Base-by-base conservation (phyloP, 345 rosid genomes). In the Durio zibethinus region DNA sequence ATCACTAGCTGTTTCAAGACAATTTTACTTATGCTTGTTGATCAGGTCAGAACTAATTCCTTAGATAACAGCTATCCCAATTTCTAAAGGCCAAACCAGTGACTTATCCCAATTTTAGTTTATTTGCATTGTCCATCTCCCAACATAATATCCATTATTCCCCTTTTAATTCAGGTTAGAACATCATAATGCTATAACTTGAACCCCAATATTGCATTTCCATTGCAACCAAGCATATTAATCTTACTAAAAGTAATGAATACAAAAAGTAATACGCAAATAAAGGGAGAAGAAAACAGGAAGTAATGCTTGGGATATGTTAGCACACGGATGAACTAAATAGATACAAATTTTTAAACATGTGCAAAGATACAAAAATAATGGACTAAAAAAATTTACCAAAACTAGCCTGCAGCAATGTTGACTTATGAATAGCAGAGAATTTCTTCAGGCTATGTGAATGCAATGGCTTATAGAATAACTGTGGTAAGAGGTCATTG, bases 391-490 rank as follows among this genome's bases (percentile, higher is more conserved):
- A 21, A 31, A 20, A 23, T 8, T 52, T 21, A 45, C 56, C 70
- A 73, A 82, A 80, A 63, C 50, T 60, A 42, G 52, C 66, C 45
- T 20, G 35, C 72, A 77, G n/a, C 21, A 57, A 69, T n/a, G 21
- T 68, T 29, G 50, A 65, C 21, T 66, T 66, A 33, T 52, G 67
- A 56, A 61, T 42, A 62, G 43, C 45, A 35, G 7, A 76, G 35
- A 80, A 18, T 38, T 61, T 63, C 75, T 73, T 43, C 72, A 40
- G 11, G 61, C 50, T 47, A 60, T 18, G 69, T 52, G 75, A 33
- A 72, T 40, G 70, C 5, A 16, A n/a, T 15, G 21, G 33, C 36
- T 20, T 40, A 10, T 64, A 76, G 60, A 29, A 54, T 69, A 53
- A 10, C 29, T 2, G 42, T 23, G 16, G 29, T 43, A 1, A 59